A percentile compares a stretch with the other conserved stretches of the same genome.
phyloP scores from a whole-genome alignment of 352 stramenopile genomes.

The Globisporangium cystogenes region DNA sequence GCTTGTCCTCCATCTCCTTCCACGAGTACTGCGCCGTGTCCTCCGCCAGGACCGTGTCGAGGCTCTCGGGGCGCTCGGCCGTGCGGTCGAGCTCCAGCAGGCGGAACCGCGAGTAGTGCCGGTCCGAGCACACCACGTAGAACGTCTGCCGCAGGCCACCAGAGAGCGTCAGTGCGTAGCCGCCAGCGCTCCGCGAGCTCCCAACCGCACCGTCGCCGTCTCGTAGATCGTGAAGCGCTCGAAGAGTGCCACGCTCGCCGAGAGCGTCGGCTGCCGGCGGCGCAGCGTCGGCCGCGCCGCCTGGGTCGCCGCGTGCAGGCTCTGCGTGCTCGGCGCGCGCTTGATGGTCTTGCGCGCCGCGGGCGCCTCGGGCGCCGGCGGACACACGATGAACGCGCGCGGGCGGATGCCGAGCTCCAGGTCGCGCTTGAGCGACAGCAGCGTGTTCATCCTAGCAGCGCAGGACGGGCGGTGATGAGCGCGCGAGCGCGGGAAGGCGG shows the following conservation, averaged over 20 bases:
- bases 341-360: constrained; percentile 14
- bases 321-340: constrained; percentile 11
- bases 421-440: constrained; percentile 74
- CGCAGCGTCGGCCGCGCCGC: constrained; percentile 30
- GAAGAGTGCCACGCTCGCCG: constrained; percentile 57
- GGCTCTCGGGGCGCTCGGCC: constrained; percentile 44
- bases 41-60: constrained; percentile 60
- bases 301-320: constrained; percentile 6
- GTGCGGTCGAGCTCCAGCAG: constrained; percentile 70
- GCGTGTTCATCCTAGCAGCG: constrained; percentile 66
- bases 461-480: too few relatives aligned
- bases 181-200: too few relatives aligned
- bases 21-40: constrained; percentile 66
- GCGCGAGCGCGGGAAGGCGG: not conserved
- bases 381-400: constrained; percentile 55
- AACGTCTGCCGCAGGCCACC: constrained; percentile 19
- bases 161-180: not conserved
- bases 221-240: constrained; percentile 86
- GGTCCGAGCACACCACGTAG: constrained; percentile 83
- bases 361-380: constrained; percentile 31
- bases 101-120: constrained; percentile 75
- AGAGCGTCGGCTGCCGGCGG: constrained; percentile 59
- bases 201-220: constrained; percentile 32
- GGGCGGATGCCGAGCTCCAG: constrained; percentile 58
- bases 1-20: constrained; percentile 72